Evolutionary conservation across 2,329 filamentous ascomycete genomes (phyloP).

Genomic region (Nigrospora osmanthi): DNA sequence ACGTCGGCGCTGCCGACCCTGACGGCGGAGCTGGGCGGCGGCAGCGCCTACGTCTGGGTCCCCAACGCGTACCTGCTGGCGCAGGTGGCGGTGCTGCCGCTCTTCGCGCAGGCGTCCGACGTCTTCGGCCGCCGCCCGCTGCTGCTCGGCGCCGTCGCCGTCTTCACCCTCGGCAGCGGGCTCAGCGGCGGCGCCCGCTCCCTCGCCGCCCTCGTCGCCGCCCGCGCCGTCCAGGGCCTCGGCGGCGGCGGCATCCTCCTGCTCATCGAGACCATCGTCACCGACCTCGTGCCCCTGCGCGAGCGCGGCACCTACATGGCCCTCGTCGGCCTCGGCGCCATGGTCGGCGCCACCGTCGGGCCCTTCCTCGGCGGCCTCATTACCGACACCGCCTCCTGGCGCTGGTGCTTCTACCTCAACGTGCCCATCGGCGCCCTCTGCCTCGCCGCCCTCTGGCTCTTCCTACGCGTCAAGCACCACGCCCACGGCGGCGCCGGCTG

Average conservation of each 20-base stretch:
- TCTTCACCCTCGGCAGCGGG: slow-evolving; percentile 3
- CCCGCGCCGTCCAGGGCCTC: not conserved
- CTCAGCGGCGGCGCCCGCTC: slow-evolving; percentile 1
- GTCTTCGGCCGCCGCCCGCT: slow-evolving; percentile 35
- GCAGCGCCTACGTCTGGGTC: slow-evolving; percentile 9
- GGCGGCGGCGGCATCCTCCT: slow-evolving; percentile 1
- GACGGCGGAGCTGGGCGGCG: slow-evolving; percentile 7
- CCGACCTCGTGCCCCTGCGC: slow-evolving; percentile 2
- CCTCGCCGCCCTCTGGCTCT: slow-evolving; percentile 15
- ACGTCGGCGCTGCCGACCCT: slow-evolving; percentile 13
- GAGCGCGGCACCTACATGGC: slow-evolving; percentile 2
- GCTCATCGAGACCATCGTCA: slow-evolving; percentile 1
- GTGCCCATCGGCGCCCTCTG: slow-evolving; percentile 19
- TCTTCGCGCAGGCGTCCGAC: slow-evolving; percentile 35
- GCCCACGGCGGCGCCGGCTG: slow-evolving; percentile 19
- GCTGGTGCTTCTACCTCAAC: slow-evolving; percentile 30
- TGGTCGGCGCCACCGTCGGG: not conserved
- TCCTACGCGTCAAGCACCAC: slow-evolving; percentile 20
- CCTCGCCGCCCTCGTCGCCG: not conserved
- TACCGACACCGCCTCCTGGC: slow-evolving; percentile 17
- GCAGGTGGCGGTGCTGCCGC: slow-evolving; percentile 32
- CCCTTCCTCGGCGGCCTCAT: slow-evolving; percentile 1
- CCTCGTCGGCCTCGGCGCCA: not conserved
- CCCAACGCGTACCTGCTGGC: slow-evolving; percentile 10
- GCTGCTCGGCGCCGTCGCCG: not conserved